Evolutionary conservation across 2,329 filamentous ascomycete genomes (phyloP).

Genomic region (Nothophoma quercina): DNA sequence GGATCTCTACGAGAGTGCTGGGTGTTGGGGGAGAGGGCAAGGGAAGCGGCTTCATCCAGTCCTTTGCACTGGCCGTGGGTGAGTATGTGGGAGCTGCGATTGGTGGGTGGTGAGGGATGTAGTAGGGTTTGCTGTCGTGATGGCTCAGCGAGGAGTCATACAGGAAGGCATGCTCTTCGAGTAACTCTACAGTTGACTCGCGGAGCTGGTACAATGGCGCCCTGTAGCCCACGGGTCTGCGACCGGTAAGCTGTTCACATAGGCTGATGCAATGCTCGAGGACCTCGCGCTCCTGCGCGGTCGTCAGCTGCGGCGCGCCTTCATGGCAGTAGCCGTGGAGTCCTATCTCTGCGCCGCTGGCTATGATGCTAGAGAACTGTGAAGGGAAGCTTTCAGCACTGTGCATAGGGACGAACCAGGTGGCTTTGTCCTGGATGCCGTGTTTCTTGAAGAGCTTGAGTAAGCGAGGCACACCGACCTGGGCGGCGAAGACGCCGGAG

Average conservation of each 20-base stretch:
- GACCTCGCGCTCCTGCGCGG: constrained; percentile 59
- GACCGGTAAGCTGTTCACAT: constrained; percentile 54
- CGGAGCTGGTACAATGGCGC: constrained; percentile 61
- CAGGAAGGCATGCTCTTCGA: constrained; percentile 59
- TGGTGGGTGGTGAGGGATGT: constrained; percentile 52
- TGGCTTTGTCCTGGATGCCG: constrained; percentile 60
- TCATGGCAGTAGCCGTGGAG: constrained; percentile 61
- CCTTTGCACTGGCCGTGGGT: constrained; percentile 43
- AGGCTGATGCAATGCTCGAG: constrained; percentile 58
- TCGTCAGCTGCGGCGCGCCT: constrained; percentile 55
- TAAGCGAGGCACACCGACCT: constrained; percentile 64
- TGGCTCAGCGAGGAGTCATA: constrained; percentile 62
- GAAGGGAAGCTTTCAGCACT: constrained; percentile 65
- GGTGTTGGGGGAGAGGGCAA: constrained; percentile 28
- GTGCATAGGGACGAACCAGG: constrained; percentile 69
- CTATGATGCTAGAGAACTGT: constrained; percentile 59
- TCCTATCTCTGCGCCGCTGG: constrained; percentile 62
- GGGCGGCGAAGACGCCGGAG: constrained; percentile 63
- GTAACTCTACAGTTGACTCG: constrained; percentile 57
- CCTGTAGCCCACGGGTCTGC: constrained; percentile 58
- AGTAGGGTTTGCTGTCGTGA: constrained; percentile 60
- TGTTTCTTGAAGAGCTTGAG: constrained; percentile 63
- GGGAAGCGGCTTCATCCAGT: constrained; percentile 57
- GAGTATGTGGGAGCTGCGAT: constrained; percentile 54
- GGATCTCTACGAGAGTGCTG: constrained; percentile 56